phyloP scores from a whole-genome alignment of 371 early-diverging fungal species.

The Mortierella sp. region DNA sequence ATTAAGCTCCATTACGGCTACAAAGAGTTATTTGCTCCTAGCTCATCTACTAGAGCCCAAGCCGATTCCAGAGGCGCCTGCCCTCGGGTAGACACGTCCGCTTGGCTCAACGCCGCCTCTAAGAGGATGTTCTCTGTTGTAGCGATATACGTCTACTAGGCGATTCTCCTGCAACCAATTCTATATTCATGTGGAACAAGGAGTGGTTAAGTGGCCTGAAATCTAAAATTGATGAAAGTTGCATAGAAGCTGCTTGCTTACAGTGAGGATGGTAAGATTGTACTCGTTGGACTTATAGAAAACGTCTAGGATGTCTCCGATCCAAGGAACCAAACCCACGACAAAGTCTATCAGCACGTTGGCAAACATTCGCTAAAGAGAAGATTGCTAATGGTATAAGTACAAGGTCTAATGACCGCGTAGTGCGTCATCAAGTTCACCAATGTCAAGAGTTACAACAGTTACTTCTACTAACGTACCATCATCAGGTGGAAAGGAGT shows the following conservation, averaged over 20 bases:
- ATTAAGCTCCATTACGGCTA: no score
- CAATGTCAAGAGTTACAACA: neutral
- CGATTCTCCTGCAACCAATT: slow-evolving; percentile 42
- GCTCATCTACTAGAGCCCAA: neutral
- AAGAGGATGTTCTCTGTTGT: slow-evolving; percentile 48
- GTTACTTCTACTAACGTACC: slow-evolving; percentile 23
- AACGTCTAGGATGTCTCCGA: slow-evolving; percentile 48
- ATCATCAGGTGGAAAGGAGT: slow-evolving; percentile 33
- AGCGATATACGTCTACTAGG: slow-evolving; percentile 41
- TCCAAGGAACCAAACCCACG: slow-evolving; percentile 39
- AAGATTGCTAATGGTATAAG: neutral
- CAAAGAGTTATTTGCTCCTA: neutral
- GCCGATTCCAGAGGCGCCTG: slow-evolving; percentile 26
- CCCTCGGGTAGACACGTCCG: slow-evolving; percentile 17
- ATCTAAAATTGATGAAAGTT: neutral
- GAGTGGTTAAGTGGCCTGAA: neutral
- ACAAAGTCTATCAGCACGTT: slow-evolving; percentile 45
- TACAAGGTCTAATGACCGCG: neutral
- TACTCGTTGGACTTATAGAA: slow-evolving; percentile 53
- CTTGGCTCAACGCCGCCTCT: slow-evolving; percentile 17
- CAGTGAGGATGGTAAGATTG: slow-evolving; percentile 42
- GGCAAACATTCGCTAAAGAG: slow-evolving; percentile 35
- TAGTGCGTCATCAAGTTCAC: no score
- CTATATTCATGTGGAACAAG: slow-evolving; percentile 10
- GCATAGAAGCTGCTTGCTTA: slow-evolving; percentile 10